Evolutionary conservation across 768 basidiomycete genomes (phyloP).

Genomic region (Lactarius pseudohatsudake): DNA sequence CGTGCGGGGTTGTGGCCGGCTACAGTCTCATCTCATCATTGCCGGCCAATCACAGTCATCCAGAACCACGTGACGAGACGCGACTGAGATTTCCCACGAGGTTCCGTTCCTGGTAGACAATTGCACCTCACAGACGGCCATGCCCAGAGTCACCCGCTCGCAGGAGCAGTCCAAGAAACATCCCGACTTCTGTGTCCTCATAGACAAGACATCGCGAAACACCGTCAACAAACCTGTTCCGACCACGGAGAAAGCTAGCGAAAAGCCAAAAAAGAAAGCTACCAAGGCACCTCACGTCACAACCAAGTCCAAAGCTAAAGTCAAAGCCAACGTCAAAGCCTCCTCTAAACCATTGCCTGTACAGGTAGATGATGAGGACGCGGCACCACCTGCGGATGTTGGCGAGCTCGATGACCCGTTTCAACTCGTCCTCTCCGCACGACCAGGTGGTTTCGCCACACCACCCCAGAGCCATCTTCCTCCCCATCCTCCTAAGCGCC

Average conservation of each 20-base stretch:
- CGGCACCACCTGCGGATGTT: not conserved
- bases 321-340: slow-evolving; percentile 5
- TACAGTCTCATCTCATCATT: not conserved
- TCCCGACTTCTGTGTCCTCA: slow-evolving; percentile 23
- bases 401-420: slow-evolving; percentile 6
- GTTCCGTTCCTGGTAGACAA: not conserved
- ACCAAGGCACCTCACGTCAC: not conserved
- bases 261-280: slow-evolving; percentile 16
- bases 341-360: not conserved
- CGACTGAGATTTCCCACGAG: slow-evolving; percentile 1
- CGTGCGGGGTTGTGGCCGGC: not conserved
- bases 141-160: slow-evolving; percentile 21
- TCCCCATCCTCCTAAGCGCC: slow-evolving; percentile 20
- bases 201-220: slow-evolving; percentile 29
- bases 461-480: slow-evolving; percentile 24
- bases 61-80: slow-evolving; percentile 17
- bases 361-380: not conserved
- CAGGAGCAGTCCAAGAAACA: slow-evolving; percentile 6
- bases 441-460: slow-evolving; percentile 16
- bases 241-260: not conserved
- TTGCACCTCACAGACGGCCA: not conserved
- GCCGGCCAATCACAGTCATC: slow-evolving; percentile 1
- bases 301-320: slow-evolving; percentile 17
- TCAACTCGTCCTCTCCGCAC: slow-evolving; percentile 5
- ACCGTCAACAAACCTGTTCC: not conserved